Evolutionary conservation across 345 rosid genomes (phyloP).

Genomic region (Hevea brasiliensis): DNA sequence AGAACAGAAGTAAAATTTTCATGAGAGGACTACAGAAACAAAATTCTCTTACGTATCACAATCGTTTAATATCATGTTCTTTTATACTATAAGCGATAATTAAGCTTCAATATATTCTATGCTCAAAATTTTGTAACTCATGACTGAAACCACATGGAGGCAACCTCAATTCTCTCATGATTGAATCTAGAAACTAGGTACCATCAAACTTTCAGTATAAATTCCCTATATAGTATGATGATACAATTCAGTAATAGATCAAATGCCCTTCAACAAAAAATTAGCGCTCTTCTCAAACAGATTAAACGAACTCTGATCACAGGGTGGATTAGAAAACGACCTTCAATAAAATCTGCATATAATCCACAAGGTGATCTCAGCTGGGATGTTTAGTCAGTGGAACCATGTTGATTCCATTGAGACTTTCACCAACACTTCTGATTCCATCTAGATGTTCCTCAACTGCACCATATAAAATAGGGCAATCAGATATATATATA

Average conservation of each 20-base stretch:
- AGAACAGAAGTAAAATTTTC: no score
- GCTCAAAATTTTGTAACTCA: neutral
- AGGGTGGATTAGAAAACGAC: neutral
- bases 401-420: neutral
- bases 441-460: neutral
- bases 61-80: no score
- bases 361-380: neutral
- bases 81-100: no score
- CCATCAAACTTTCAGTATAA: neutral
- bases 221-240: neutral
- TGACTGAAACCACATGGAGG: neutral
- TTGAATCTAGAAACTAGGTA: neutral
- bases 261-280: neutral
- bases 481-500: no score
- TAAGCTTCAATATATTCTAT: neutral
- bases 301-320: neutral
- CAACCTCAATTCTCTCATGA: no score
- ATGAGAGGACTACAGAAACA: neutral
- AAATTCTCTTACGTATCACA: no score
- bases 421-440: neutral
- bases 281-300: slow-evolving; percentile 2
- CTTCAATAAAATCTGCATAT: neutral
- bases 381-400: neutral
- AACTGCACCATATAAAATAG: neutral
- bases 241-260: neutral